Conservation (phyloP, 2,329 filamentous ascomycete genomes). For the Ophiostoma angusticollis region DNA sequence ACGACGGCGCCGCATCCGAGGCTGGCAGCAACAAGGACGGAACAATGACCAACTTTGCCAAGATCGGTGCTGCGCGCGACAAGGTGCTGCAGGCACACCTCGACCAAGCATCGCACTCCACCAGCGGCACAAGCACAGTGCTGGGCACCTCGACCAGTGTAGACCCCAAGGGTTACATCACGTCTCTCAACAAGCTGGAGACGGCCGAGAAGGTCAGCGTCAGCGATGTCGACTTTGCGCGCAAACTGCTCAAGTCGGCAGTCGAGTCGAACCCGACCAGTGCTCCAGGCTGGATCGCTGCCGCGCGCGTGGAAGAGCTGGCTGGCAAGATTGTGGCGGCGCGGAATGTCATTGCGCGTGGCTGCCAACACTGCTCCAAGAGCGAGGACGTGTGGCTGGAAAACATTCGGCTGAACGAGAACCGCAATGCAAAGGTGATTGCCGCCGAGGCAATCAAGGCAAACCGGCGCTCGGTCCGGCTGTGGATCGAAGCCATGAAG, state of each 20-base stretch:
- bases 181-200: constrained; percentile 73
- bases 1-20: constrained; percentile 49
- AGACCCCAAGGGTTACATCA: constrained; percentile 91
- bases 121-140: constrained; percentile 53
- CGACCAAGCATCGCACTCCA: constrained; percentile 69
- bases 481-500: constrained; percentile 95
- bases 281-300: constrained; percentile 89
- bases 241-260: constrained; percentile 86
- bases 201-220: constrained; percentile 73
- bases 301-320: constrained; percentile 80
- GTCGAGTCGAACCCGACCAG: constrained; percentile 96
- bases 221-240: constrained; percentile 87
- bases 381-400: constrained; percentile 95
- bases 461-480: constrained; percentile 72
- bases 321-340: constrained; percentile 87
- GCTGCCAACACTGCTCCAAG: constrained; percentile 82
- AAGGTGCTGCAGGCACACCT: constrained; percentile 74
- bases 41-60: constrained; percentile 94
- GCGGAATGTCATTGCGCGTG: constrained; percentile 73
- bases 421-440: constrained; percentile 89
- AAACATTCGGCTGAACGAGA: constrained; percentile 85
- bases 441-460: constrained; percentile 86
- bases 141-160: constrained; percentile 79
- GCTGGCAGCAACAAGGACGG: constrained; percentile 47
- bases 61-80: constrained; percentile 90